Evolutionary conservation across 148 eudicot genomes (phyloP).

Genomic region (Chenopodium quinoa): DNA sequence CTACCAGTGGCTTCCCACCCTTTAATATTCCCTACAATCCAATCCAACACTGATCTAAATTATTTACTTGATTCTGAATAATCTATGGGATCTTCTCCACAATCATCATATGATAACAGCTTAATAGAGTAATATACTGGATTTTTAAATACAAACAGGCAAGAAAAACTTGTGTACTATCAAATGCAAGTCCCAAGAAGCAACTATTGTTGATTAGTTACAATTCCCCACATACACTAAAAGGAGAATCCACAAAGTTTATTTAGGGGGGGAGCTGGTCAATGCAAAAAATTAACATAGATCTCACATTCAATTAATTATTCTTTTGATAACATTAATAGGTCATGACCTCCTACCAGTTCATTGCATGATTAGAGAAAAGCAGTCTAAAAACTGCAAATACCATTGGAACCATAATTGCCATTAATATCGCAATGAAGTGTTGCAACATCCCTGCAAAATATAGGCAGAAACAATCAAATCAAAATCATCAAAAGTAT

Average conservation of each 20-base stretch:
- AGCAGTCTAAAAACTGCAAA: slow-evolving; percentile 67
- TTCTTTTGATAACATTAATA: neutral
- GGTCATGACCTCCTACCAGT: slow-evolving; percentile 57
- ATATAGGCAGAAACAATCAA: slow-evolving; percentile 18
- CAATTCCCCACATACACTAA: neutral
- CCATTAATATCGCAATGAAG: slow-evolving; percentile 57
- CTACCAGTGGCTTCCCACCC: slow-evolving; percentile 3
- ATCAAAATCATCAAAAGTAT: neutral
- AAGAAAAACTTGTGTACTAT: slow-evolving; percentile 4
- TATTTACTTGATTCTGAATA: neutral
- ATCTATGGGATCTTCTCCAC: neutral
- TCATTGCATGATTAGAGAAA: slow-evolving; percentile 67
- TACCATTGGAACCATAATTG: slow-evolving; percentile 51
- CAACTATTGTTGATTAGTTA: neutral
- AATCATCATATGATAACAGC: neutral
- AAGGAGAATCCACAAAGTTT: neutral
- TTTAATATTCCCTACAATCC: neutral
- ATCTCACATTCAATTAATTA: neutral
- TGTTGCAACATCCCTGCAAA: slow-evolving; percentile 70
- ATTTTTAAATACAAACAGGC: neutral
- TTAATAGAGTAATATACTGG: neutral
- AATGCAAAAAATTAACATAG: no score
- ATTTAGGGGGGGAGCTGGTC: no score
- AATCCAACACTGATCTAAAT: neutral
- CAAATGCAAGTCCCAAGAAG: neutral